A percentile compares a stretch with the other conserved stretches of the same genome.
phyloP scores from a whole-genome alignment of 1,284 basidiomycete species.

The Cryptococcus maquisensis region DNA sequence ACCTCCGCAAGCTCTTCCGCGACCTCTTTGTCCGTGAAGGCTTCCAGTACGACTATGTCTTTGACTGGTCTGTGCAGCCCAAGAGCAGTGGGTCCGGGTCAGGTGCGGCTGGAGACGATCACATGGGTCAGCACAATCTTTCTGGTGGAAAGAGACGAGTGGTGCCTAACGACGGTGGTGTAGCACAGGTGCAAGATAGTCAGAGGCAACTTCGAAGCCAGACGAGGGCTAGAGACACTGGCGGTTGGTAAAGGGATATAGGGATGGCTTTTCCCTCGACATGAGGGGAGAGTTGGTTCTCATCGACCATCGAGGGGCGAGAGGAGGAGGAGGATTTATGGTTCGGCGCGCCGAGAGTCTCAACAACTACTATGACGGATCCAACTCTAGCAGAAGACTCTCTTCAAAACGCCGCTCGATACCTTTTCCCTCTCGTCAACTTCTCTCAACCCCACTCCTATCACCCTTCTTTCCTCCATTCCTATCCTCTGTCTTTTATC shows the following conservation, averaged over 20 bases:
- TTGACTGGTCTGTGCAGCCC: conserved; percentile 90
- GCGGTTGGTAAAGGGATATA: conserved; percentile 21
- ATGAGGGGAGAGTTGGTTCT: not conserved
- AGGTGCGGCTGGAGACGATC: conserved; percentile 1
- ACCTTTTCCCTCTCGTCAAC: not conserved
- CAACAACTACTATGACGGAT: not conserved
- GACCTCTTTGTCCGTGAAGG: conserved; percentile 95
- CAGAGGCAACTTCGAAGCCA: conserved; percentile 43
- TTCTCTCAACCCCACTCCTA: not conserved
- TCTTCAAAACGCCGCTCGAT: not conserved
- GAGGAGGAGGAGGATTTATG: conserved; percentile 8
- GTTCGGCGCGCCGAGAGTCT: conserved; percentile 22
- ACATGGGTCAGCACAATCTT: not conserved
- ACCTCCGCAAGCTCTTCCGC: conserved; percentile 95
- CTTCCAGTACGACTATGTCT: conserved; percentile 96
- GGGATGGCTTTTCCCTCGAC: not conserved
- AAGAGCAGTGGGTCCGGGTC: conserved; percentile 10
- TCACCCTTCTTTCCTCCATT: not conserved
- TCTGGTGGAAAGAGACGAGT: conserved; percentile 13
- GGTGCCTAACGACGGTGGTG: conserved; percentile 16
- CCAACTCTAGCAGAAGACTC: not conserved
- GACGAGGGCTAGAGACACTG: conserved; percentile 35
- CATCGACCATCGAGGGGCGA: not conserved
- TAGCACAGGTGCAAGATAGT: conserved; percentile 24
- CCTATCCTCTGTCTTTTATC: not conserved